Percentiles rank a stretch among this genome's conserved stretches.
phyloP scores from a whole-genome alignment of 805 yeast genomes.

The Nakazawaea laoshanensis region DNA sequence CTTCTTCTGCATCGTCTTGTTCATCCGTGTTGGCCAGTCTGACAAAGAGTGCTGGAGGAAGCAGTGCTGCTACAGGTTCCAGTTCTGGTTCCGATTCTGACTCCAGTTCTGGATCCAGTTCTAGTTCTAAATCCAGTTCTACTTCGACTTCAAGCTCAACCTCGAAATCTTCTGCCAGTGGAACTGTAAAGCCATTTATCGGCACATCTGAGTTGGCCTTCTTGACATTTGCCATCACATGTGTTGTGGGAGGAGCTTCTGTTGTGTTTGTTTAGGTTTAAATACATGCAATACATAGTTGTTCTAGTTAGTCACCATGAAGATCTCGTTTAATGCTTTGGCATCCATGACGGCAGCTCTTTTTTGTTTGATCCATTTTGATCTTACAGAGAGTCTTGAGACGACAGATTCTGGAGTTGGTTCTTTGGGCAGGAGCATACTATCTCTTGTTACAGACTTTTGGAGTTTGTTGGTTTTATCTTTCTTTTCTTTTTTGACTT shows the following conservation, averaged over 20 bases:
- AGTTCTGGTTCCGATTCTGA: constrained; percentile 21
- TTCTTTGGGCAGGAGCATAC: constrained; percentile 31
- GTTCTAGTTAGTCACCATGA: constrained; percentile 68
- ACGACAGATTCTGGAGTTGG: constrained; percentile 21
- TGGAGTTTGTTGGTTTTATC: constrained; percentile 18
- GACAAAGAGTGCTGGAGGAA: constrained; percentile 49
- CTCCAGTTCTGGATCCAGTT: constrained; percentile 26
- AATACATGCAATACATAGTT: too few species aligned
- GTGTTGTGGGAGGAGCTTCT: constrained; percentile 37
- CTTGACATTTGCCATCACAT: constrained; percentile 25
- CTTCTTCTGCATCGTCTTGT: constrained; percentile 41
- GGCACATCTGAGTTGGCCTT: constrained; percentile 21
- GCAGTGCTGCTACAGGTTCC: constrained; percentile 27
- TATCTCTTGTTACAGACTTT: constrained; percentile 28
- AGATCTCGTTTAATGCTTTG: constrained; percentile 83
- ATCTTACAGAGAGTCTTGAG: constrained; percentile 67
- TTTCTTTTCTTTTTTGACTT: constrained; percentile 18
- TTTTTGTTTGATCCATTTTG: constrained; percentile 84
- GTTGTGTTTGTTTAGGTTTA: constrained; percentile 20
- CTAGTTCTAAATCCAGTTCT: constrained; percentile 12
- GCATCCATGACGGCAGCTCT: constrained; percentile 87
- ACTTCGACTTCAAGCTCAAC: constrained; percentile 18
- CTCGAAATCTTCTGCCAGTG: constrained; percentile 17
- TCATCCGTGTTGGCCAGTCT: constrained; percentile 45
- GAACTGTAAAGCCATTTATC: constrained; percentile 7